Conservation (phyloP, 2,329 filamentous ascomycete species). For the Cercospora sp. region DNA sequence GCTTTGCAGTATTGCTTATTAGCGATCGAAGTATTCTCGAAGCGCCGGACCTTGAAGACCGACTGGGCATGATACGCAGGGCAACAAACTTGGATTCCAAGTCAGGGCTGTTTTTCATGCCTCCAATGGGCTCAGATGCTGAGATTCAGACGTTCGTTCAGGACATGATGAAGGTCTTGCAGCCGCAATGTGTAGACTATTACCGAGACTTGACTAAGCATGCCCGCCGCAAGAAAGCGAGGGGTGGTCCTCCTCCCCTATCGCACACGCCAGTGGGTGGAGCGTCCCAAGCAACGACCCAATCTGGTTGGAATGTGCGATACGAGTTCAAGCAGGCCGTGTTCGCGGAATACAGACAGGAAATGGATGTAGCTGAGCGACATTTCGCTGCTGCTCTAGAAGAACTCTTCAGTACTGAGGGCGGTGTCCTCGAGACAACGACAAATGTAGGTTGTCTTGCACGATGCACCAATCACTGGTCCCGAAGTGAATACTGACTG, state of each 20-base stretch:
- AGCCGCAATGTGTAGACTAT: constrained; percentile 78
- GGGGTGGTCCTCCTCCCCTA: constrained; percentile 74
- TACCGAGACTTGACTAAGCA: constrained; percentile 94
- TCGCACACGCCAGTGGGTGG: constrained; percentile 79
- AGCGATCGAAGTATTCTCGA: constrained; percentile 65
- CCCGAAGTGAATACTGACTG: not conserved
- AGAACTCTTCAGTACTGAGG: constrained; percentile 73
- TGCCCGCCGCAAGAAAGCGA: constrained; percentile 80
- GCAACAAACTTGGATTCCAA: constrained; percentile 80
- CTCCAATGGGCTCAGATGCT: constrained; percentile 67
- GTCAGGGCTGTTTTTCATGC: constrained; percentile 76
- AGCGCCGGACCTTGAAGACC: constrained; percentile 67
- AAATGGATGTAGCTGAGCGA: constrained; percentile 82
- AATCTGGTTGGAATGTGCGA: constrained; percentile 86
- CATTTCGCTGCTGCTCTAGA: constrained; percentile 89
- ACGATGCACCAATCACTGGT: not conserved
- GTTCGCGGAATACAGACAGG: constrained; percentile 89
- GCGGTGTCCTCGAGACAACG: constrained; percentile 75
- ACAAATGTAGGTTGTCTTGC: constrained; percentile 53
- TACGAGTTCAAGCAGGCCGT: constrained; percentile 93
- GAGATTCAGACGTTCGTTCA: constrained; percentile 75
- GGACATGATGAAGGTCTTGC: constrained; percentile 70
- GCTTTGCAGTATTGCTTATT: constrained; percentile 74
- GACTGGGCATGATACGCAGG: constrained; percentile 75
- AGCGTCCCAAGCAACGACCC: constrained; percentile 81